Evolutionary conservation across 208 protist species (phyloP).

Genomic region (Acanthamoeba rhysodes): DNA sequence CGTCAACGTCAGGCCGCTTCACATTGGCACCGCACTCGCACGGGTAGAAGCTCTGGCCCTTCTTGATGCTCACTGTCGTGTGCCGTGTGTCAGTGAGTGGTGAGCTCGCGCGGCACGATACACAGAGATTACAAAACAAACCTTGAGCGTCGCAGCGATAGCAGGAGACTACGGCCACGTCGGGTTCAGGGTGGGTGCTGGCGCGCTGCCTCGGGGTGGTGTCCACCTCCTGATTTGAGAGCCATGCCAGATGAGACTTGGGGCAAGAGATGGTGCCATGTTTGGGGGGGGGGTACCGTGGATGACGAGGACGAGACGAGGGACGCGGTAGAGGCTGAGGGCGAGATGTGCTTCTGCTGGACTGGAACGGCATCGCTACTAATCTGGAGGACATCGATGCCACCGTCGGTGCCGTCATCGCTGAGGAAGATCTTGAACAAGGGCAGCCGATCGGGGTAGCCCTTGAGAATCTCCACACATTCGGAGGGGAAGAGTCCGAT

Average conservation of each 20-base stretch:
- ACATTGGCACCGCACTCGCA: conserved; percentile 36
- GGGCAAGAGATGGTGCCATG: background rate
- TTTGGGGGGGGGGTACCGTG: background rate
- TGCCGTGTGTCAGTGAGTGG: background rate
- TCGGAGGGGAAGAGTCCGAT: conserved; percentile 31
- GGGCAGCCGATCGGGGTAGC: conserved; percentile 4
- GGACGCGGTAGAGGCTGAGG: background rate
- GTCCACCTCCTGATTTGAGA: background rate
- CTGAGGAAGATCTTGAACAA: conserved; percentile 25
- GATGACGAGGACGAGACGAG: background rate
- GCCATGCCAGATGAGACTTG: background rate
- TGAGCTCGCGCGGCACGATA: background rate
- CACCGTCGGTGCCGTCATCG: background rate
- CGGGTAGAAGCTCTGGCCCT: conserved; percentile 30
- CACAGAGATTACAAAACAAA: background rate
- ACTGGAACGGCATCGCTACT: background rate
- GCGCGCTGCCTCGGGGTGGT: background rate
- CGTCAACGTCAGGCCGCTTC: background rate
- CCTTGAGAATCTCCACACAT: conserved; percentile 11
- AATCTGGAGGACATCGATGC: background rate
- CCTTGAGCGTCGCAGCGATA: conserved; percentile 6
- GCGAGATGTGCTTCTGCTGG: background rate
- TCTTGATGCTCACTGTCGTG: background rate
- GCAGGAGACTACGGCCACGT: conserved; percentile 1
- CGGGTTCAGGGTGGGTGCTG: background rate